Base-by-base conservation (phyloP, 2,329 filamentous ascomycete species). In the Acrocalymma vagum region DNA sequence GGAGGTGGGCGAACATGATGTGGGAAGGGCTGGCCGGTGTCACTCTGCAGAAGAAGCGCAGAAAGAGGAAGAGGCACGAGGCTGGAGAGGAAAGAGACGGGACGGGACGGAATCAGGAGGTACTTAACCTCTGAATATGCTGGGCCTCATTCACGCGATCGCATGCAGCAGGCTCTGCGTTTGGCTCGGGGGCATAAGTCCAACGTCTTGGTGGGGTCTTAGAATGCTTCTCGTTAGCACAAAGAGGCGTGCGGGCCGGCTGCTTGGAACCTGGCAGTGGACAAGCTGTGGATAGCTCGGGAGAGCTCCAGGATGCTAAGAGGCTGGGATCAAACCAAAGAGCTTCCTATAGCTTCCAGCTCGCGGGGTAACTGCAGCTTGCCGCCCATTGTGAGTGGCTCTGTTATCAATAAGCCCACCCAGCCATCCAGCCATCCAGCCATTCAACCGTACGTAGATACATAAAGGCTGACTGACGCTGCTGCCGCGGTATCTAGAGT, bases 351-450 rank as follows among this genome's bases (percentile, higher is more conserved):
- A 39, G 29, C 27, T 31, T 6, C 16, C 29, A 28, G 23, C 14
- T 15, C 18, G 43, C 38, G 38, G 38, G 38, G 43, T 46, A 46
- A 38, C 43, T 46, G 38, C 33, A 42, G 29, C 33, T 21, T 44
- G 55, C 51, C 57, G 53, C 55, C 55, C 58, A 54, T 48, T 53
- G 51, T 48, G 43, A 52, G 54, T 56, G 52, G 47, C 32, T 66
- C 51, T 58, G 65, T 59, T 60, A 64, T 65, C 60, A 65, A 49
- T 42, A 35, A 45, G 44, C 46, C 44, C 47, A 47, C 33, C n/a
- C n/a, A n/a, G n/a, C n/a, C n/a, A n/a, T n/a, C n/a, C n/a, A n/a
- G n/a, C n/a, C n/a, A n/a, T n/a, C n/a, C n/a, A n/a, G n/a, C n/a
- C n/a, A n/a, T n/a, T n/a, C n/a, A n/a, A n/a, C n/a, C n/a, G n/a